Conservation (phyloP, 106 monocot species). For the Dendrobium catenatum region DNA sequence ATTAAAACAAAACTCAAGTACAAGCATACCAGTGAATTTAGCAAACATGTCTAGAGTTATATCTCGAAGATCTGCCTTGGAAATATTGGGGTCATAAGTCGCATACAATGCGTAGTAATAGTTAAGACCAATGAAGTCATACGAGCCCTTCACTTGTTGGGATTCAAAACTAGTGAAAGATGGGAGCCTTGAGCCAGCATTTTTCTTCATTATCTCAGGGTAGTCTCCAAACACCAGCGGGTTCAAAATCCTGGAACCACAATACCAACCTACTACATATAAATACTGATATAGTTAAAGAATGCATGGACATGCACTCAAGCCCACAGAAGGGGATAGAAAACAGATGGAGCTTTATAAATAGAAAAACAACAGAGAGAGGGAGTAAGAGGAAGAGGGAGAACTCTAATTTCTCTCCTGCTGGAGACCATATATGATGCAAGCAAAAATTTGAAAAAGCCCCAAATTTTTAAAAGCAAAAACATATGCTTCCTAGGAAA, state of each 20-base stretch:
- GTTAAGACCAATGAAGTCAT: conserved; percentile 24
- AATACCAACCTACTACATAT: background rate
- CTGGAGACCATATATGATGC: too few relatives aligned
- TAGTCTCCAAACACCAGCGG: conserved; percentile 24
- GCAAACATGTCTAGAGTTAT: conserved; percentile 5
- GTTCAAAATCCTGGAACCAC: conserved; percentile 7
- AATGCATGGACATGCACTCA: background rate
- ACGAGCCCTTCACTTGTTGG: conserved; percentile 14
- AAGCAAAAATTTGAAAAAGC: too few relatives aligned
- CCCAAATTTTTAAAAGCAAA: too few relatives aligned
- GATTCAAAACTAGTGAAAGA: conserved; percentile 11
- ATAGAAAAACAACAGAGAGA: too few relatives aligned
- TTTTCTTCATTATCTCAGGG: conserved; percentile 19
- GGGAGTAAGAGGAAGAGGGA: too few relatives aligned
- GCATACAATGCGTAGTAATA: conserved; percentile 12
- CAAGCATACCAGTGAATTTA: conserved; percentile 4
- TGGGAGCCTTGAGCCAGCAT: conserved; percentile 13
- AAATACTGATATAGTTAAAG: background rate
- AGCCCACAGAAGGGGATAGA: too few relatives aligned
- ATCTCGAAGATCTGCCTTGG: conserved; percentile 4
- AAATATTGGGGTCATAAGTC: background rate
- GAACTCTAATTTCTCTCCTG: too few relatives aligned
- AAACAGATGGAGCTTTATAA: too few relatives aligned
- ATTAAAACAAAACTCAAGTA: background rate
- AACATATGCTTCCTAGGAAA: too few relatives aligned